Evolutionary conservation across 352 stramenopile genomes (phyloP).

Genomic region (Pythium brachiatum): DNA sequence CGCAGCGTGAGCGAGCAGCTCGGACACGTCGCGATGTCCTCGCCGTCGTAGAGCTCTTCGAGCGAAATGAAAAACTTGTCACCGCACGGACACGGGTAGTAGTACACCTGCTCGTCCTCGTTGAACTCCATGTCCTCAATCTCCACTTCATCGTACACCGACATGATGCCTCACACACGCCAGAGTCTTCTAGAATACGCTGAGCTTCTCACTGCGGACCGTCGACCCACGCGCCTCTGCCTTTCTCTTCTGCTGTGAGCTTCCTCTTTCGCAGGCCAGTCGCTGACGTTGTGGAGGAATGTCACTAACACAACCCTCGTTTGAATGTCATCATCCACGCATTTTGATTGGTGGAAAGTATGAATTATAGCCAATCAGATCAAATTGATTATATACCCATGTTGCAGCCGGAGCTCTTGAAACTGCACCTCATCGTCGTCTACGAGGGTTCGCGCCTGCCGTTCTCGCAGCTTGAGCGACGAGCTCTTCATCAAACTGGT

Average conservation of each 20-base stretch:
- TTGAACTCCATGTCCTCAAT: constrained; percentile 98
- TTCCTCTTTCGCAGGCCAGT: not conserved
- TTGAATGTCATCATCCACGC: not conserved
- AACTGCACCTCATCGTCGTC: not conserved
- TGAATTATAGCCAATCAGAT: not conserved
- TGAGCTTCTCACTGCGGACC: not conserved
- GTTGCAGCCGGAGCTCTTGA: not conserved
- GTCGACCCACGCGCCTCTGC: no score
- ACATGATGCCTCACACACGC: constrained; percentile 37
- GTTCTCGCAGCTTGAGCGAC: constrained; percentile 10
- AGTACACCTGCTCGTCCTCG: constrained; percentile 92
- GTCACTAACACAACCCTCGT: not conserved
- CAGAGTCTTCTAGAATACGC: not conserved
- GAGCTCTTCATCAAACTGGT: constrained; percentile 6
- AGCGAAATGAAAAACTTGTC: constrained; percentile 91
- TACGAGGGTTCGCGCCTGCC: constrained; percentile 11
- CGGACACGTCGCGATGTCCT: constrained; percentile 96
- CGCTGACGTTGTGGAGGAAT: not conserved
- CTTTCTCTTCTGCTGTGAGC: not conserved
- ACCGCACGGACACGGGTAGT: constrained; percentile 97
- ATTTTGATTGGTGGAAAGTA: not conserved
- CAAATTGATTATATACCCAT: not conserved
- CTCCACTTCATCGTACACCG: constrained; percentile 98
- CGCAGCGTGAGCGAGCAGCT: constrained; percentile 96
- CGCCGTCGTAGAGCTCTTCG: constrained; percentile 90